Evolutionary conservation across 257 asterid species (phyloP).

Genomic region (Orobanche coerulescens): DNA sequence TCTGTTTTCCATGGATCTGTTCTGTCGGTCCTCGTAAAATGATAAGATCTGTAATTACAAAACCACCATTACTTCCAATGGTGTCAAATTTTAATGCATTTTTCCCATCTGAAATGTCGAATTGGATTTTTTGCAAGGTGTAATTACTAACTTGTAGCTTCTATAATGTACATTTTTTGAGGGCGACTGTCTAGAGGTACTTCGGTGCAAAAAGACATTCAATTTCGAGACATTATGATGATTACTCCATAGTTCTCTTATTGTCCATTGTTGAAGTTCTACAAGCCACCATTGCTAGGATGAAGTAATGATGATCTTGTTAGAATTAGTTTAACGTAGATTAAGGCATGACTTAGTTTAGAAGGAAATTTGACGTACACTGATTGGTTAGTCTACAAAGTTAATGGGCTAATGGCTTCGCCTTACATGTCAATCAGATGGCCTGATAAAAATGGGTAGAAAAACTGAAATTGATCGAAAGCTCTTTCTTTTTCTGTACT

Average conservation of each 20-base stretch:
- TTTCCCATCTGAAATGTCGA: background rate
- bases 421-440: background rate
- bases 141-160: background rate
- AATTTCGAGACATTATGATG: background rate
- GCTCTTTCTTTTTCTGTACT: background rate
- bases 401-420: background rate
- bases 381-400: background rate
- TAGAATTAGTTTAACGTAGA: background rate
- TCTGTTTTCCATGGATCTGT: background rate
- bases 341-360: background rate
- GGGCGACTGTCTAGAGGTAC: background rate
- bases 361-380: background rate
- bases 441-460: background rate
- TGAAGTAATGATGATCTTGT: background rate
- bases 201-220: background rate
- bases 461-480: background rate
- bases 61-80: background rate
- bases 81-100: background rate
- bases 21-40: background rate
- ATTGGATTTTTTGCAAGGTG: background rate
- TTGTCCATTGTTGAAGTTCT: background rate
- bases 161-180: background rate
- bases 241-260: background rate
- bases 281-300: background rate
- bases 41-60: conserved; percentile 6